phyloP scores from a whole-genome alignment of 2,329 filamentous ascomycete genomes.

The Claviceps sp. region DNA sequence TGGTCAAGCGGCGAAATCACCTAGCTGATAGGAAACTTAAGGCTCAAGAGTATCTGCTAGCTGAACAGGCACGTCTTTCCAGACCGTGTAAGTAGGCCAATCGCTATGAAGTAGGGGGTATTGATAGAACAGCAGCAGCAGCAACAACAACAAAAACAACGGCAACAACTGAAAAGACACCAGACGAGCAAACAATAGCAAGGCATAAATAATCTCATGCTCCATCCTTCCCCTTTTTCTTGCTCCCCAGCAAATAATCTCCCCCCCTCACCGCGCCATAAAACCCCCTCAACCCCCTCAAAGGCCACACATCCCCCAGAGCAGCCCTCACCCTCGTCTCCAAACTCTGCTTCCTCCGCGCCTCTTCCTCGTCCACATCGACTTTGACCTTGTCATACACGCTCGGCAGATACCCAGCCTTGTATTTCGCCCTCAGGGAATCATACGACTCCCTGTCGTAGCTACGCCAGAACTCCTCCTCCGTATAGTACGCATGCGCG shows the following conservation, averaged over 20 bases:
- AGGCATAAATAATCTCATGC: conserved; percentile 13
- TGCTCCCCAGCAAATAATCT: conserved; percentile 27
- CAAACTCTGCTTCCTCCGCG: conserved; percentile 19
- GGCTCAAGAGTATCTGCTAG: too few relatives aligned
- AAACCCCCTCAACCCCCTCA: conserved; percentile 33
- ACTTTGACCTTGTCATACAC: conserved; percentile 57
- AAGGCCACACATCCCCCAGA: conserved; percentile 21
- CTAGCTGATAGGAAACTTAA: too few relatives aligned
- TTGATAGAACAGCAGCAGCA: too few relatives aligned
- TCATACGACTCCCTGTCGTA: conserved; percentile 51
- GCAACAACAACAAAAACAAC: not conserved
- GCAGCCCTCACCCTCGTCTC: conserved; percentile 16
- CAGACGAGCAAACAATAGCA: not conserved
- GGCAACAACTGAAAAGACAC: not conserved
- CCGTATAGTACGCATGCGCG: conserved; percentile 53
- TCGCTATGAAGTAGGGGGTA: too few relatives aligned
- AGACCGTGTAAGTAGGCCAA: too few relatives aligned
- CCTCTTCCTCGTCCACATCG: conserved; percentile 23
- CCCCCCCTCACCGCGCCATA: conserved; percentile 30
- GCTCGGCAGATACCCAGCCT: conserved; percentile 43
- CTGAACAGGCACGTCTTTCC: too few relatives aligned
- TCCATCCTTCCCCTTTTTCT: conserved; percentile 8
- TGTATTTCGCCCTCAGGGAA: conserved; percentile 41
- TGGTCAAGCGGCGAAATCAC: too few relatives aligned
- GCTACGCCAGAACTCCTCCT: conserved; percentile 54